Evolutionary conservation across 2,329 filamentous ascomycete genomes (phyloP).

Genomic region (Aaosphaeria pasadenensis): DNA sequence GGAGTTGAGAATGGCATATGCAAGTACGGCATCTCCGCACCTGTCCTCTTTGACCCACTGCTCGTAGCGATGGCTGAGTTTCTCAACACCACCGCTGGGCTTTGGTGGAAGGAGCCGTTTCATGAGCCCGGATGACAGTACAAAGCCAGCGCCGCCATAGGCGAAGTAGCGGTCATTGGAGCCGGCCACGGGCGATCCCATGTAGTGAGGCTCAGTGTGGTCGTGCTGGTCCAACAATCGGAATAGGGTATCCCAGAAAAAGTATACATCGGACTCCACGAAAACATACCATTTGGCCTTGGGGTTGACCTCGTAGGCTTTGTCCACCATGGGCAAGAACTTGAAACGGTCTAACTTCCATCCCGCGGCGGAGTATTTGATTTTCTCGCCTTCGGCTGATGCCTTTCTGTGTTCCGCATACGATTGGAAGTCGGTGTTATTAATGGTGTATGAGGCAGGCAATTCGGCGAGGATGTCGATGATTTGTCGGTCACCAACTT

Average conservation of each 20-base stretch:
- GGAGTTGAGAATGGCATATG: conserved; percentile 35
- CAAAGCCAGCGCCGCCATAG: conserved; percentile 45
- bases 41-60: conserved; percentile 43
- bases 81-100: conserved; percentile 24
- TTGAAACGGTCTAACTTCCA: conserved; percentile 60
- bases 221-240: conserved; percentile 41
- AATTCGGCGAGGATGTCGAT: conserved; percentile 48
- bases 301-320: conserved; percentile 41
- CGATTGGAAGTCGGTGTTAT: conserved; percentile 51
- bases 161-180: conserved; percentile 37
- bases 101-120: conserved; percentile 38
- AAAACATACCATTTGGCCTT: conserved; percentile 39
- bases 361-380: conserved; percentile 46
- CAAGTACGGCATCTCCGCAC: conserved; percentile 40
- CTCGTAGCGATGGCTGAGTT: conserved; percentile 30
- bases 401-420: conserved; percentile 46
- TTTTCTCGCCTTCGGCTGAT: conserved; percentile 34
- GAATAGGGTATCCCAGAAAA: conserved; percentile 41
- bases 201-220: conserved; percentile 34
- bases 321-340: conserved; percentile 56
- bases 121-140: conserved; percentile 53
- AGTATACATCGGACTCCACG: conserved; percentile 37
- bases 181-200: conserved; percentile 37
- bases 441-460: conserved; percentile 41
- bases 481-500: conserved; percentile 50